phyloP scores from a whole-genome alignment of 2,329 filamentous ascomycete genomes.

The Aulographum hederae region DNA sequence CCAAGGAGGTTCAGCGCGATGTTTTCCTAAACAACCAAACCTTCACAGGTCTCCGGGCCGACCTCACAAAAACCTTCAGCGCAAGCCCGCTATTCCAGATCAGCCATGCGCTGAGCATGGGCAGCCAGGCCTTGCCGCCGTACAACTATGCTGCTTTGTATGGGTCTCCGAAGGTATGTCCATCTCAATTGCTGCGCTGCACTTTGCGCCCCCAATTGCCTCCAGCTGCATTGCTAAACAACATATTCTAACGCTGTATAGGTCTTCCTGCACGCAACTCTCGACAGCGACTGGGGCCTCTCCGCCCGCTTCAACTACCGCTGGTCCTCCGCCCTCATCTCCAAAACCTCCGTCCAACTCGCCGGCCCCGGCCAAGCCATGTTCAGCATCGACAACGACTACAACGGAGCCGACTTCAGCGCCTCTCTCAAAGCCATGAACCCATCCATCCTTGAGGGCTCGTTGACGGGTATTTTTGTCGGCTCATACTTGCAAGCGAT shows the following conservation, averaged over 20 bases:
- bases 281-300: conserved; percentile 83
- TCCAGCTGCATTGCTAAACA: no score
- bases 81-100: conserved; percentile 89
- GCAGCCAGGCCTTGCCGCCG: conserved; percentile 71
- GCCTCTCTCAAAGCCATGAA: conserved; percentile 87
- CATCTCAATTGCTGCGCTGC: conserved; percentile 1
- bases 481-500: conserved; percentile 90
- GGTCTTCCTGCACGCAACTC: conserved; percentile 88
- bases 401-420: conserved; percentile 82
- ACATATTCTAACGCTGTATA: no score
- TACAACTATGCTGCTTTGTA: conserved; percentile 92
- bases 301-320: conserved; percentile 85
- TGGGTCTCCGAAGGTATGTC: conserved; percentile 71
- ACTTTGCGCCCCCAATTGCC: no score
- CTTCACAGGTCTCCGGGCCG: conserved; percentile 89
- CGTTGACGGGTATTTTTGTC: conserved; percentile 86
- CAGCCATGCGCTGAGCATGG: conserved; percentile 91
- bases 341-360: conserved; percentile 78
- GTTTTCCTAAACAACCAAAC: conserved; percentile 92
- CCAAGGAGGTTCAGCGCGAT: conserved; percentile 87
- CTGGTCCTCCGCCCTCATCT: conserved; percentile 62
- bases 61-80: conserved; percentile 93
- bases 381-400: conserved; percentile 89
- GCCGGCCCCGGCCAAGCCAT: conserved; percentile 59
- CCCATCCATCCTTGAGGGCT: conserved; percentile 83